Conservation (phyloP, 1,284 basidiomycete genomes). For the Cryptococcus sp. region DNA sequence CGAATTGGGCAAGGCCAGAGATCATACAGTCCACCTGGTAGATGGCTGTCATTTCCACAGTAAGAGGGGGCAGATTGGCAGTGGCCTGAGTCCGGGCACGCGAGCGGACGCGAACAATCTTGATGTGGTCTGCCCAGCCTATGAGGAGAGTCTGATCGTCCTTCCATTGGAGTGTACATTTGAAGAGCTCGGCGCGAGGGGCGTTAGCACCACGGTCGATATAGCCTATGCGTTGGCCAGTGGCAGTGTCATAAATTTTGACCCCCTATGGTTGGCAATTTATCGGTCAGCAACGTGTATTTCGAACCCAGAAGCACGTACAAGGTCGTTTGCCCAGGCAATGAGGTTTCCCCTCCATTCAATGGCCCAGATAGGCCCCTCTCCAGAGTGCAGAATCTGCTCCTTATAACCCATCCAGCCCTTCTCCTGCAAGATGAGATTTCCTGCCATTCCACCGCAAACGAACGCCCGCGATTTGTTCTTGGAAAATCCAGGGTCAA, state of each 20-base stretch:
- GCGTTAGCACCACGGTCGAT: slow-evolving; percentile 78
- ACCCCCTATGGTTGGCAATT: slow-evolving; percentile 63
- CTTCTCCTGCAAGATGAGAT: slow-evolving; percentile 82
- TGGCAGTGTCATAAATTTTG: slow-evolving; percentile 83
- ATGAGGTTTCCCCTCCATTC: slow-evolving; percentile 83
- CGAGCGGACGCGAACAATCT: slow-evolving; percentile 70
- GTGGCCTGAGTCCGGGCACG: slow-evolving; percentile 57
- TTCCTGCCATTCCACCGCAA: slow-evolving; percentile 89
- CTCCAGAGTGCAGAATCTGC: slow-evolving; percentile 76
- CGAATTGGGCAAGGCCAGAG: slow-evolving; percentile 78
- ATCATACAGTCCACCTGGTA: slow-evolving; percentile 97
- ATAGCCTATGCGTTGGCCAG: slow-evolving; percentile 76
- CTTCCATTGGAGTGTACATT: slow-evolving; percentile 87
- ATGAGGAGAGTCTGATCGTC: slow-evolving; percentile 86
- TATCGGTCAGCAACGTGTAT: neutral
- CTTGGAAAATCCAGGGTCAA: slow-evolving; percentile 88
- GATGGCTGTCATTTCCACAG: slow-evolving; percentile 81
- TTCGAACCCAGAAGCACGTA: slow-evolving; percentile 46
- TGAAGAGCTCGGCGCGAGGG: slow-evolving; percentile 88
- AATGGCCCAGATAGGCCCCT: slow-evolving; percentile 91
- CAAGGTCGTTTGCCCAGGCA: slow-evolving; percentile 93
- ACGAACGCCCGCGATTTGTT: slow-evolving; percentile 79
- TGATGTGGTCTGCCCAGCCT: slow-evolving; percentile 92
- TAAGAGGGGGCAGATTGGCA: slow-evolving; percentile 28
- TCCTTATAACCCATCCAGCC: slow-evolving; percentile 96